Base-by-base conservation (phyloP, 2,329 filamentous ascomycete species). In the Pezicula neosporulosa region DNA sequence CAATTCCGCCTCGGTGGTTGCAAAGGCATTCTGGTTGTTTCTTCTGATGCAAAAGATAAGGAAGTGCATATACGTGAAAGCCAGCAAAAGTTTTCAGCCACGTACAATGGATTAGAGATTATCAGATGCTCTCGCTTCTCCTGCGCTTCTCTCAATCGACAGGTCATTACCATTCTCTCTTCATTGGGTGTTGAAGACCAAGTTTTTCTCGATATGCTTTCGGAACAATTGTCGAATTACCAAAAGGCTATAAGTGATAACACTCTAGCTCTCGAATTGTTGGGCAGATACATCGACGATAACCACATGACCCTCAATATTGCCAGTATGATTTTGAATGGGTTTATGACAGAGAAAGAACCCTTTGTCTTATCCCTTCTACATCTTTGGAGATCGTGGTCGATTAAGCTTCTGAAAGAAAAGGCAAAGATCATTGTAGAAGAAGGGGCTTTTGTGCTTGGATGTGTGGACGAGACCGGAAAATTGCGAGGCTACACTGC, bases 1-100 rank as follows among this genome's bases (percentile, higher is more conserved):
- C 94, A 99, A 62, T 96, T 97, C 62, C 88, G 94, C 7, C 83
- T 97, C 61, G 92, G 90, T 8, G 94, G 94, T 1, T 92, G 86
- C 71, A 99, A 99, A 71, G 94, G 94, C 0, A 85, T 99, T 13
- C 75, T 99, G 16, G 83, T 85, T 0, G 77, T 90, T 4, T 93
- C 89, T 70, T 82, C 87, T 0, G 78, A 86, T 4, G 81, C 85
- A 9, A 79, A 78, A 54, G 78, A 78, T 0, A 80, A 77, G 28
- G 82, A 92, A 51, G 80, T 97, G 0, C 84, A 89, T 48, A 84
- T 97, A 47, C 85, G 94, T 2, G 81, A 83, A 13, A 96, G 90
- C 12, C 94, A 99, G 64, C 79, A 87, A 62, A 99, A 99, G 68
- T 99, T 99, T 64, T 75, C 79, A 18, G 81, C 89, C 0, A 69